A percentile compares a stretch with the other conserved stretches of the same genome.
Evolutionary conservation across 257 asterid species (phyloP).

Genomic region (Prunella vulgaris): DNA sequence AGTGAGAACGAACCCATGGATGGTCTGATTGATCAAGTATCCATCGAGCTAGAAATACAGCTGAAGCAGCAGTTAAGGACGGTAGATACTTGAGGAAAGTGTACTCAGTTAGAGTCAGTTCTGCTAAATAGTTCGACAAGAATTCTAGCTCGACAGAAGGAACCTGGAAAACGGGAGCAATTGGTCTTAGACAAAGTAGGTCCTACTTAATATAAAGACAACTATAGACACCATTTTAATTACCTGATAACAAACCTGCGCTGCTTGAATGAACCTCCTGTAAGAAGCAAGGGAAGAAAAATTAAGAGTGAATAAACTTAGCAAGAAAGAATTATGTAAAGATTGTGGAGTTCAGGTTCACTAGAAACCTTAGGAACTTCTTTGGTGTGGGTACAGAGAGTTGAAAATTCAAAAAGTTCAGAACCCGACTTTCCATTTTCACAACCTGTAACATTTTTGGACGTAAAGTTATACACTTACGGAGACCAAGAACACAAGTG

Average conservation of each 20-base stretch:
- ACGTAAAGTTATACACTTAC: background rate
- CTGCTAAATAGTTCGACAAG: constrained; percentile 90
- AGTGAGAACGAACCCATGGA: constrained; percentile 77
- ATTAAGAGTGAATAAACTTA: constrained; percentile 11
- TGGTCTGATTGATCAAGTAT: constrained; percentile 85
- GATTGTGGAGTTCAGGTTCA: background rate
- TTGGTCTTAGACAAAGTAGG: constrained; percentile 9
- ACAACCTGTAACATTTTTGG: constrained; percentile 57
- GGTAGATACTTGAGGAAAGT: constrained; percentile 82
- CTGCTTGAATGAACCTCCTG: constrained; percentile 99
- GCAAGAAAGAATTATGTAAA: background rate
- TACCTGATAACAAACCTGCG: constrained; percentile 82
- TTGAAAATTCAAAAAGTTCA: constrained; percentile 67
- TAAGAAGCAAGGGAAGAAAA: constrained; percentile 14
- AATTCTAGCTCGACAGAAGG: constrained; percentile 91
- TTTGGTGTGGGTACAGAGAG: constrained; percentile 81
- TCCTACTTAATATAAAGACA: constrained; percentile 18
- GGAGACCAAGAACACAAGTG: too few species aligned
- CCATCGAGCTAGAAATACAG: constrained; percentile 94
- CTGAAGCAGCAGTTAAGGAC: constrained; percentile 87
- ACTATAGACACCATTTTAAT: constrained; percentile 4
- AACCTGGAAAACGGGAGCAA: constrained; percentile 46
- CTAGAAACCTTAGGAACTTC: constrained; percentile 87
- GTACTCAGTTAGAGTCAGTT: constrained; percentile 75
- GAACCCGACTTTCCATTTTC: constrained; percentile 66